Conservation (phyloP, 768 basidiomycete genomes). For the Mycena albidolilacea region DNA sequence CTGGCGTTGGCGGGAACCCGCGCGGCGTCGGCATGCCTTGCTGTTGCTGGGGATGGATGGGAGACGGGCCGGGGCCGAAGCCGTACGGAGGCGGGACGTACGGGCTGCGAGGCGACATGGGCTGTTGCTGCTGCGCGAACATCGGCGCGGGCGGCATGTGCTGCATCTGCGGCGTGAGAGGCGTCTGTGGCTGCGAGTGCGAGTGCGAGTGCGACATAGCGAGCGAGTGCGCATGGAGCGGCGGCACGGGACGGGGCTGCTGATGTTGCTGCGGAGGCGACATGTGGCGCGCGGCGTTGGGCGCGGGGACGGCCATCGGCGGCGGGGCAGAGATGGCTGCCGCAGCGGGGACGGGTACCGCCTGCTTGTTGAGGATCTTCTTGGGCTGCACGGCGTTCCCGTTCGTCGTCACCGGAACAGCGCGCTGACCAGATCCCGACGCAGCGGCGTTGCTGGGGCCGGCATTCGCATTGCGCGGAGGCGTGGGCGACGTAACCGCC, state of each 20-base stretch:
- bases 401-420: constrained; percentile 49
- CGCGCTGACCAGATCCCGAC: constrained; percentile 64
- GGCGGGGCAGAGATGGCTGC: constrained; percentile 44
- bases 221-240: constrained; percentile 43
- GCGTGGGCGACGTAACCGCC: constrained; percentile 53
- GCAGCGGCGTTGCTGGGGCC: constrained; percentile 54
- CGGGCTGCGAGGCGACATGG: constrained; percentile 70
- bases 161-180: constrained; percentile 63
- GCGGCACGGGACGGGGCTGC: constrained; percentile 52
- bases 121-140: constrained; percentile 60
- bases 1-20: constrained; percentile 68
- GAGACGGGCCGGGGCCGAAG: constrained; percentile 64
- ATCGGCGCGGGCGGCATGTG: constrained; percentile 65
- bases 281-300: constrained; percentile 44
- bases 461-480: constrained; percentile 55
- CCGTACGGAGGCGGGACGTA: constrained; percentile 66
- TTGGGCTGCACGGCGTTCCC: constrained; percentile 66
- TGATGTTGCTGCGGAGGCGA: constrained; percentile 53
- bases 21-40: constrained; percentile 60
- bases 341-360: constrained; percentile 46
- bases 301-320: constrained; percentile 42
- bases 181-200: constrained; percentile 64
- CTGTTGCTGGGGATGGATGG: constrained; percentile 47
- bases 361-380: constrained; percentile 72
- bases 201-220: constrained; percentile 55